Evolutionary conservation across 2,329 filamentous ascomycete species (phyloP).

Genomic region (Cercospora berteroae): DNA sequence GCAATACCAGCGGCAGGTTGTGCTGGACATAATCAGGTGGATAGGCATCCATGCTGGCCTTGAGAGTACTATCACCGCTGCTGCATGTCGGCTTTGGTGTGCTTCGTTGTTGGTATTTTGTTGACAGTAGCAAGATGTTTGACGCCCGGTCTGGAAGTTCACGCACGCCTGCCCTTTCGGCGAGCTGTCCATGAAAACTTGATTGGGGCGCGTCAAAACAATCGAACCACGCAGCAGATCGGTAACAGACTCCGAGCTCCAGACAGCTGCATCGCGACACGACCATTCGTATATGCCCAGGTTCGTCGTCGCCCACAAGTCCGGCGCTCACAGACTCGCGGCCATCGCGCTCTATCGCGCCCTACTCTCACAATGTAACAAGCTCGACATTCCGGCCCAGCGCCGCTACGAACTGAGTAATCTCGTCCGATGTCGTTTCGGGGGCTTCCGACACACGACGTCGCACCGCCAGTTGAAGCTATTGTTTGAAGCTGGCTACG

Average conservation of each 20-base stretch:
- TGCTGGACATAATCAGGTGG: slow-evolving; percentile 77
- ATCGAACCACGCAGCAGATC: not conserved
- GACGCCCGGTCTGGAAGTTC: not conserved
- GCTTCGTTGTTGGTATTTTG: not conserved
- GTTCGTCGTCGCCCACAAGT: slow-evolving; percentile 42
- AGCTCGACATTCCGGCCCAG: slow-evolving; percentile 15
- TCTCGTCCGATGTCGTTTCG: slow-evolving; percentile 63
- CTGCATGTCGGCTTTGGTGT: not conserved
- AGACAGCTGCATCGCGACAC: slow-evolving; percentile 1
- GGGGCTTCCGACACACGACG: slow-evolving; percentile 56
- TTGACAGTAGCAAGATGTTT: not conserved
- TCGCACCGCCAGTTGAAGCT: slow-evolving; percentile 61
- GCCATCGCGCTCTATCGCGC: slow-evolving; percentile 71
- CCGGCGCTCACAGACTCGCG: slow-evolving; percentile 53
- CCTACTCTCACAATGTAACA: slow-evolving; percentile 55
- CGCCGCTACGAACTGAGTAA: slow-evolving; percentile 46
- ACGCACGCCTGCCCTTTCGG: not conserved
- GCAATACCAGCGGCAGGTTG: slow-evolving; percentile 78
- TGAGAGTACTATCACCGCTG: not conserved
- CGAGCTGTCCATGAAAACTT: not conserved
- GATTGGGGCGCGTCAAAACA: not conserved
- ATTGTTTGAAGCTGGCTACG: slow-evolving; percentile 67
- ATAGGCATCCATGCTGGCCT: slow-evolving; percentile 69
- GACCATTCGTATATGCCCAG: slow-evolving; percentile 22
- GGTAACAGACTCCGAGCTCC: not conserved